Base-by-base conservation (phyloP, 1,284 basidiomycete genomes). In the Schizophyllum amplum region DNA sequence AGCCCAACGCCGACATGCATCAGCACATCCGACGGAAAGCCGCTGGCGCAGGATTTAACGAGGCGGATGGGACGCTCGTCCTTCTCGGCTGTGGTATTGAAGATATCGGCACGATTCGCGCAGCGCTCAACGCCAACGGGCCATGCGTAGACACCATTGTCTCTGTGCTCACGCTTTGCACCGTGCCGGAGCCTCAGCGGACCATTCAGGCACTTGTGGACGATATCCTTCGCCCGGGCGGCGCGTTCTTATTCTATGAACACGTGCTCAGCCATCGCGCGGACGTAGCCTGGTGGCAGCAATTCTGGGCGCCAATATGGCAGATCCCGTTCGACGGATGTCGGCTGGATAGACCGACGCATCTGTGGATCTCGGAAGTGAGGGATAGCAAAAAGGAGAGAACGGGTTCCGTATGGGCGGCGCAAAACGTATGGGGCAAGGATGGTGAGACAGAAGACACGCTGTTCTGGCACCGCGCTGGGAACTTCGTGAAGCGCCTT, bases 241-340 rank as follows among this genome's bases (percentile, higher is more conserved):
- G 86, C 0, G 71, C 75, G 57, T 60, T 89, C 1, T 69, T 87
- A n/a, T 82, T 80, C 63, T 82, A 81, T 59, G 86, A 89, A 67
- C 86, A 89, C 62, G 83, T 87, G 7, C 68, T 74, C 51, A 84
- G 75, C 60, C 74, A 72, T 0, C 63, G 67, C 0, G 57, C 64
- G n/a, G 78, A 80, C 55, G 75, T 85, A 2, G 76, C 76, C 6
- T 78, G 80, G 77, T 88, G 84, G 83, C 87, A 90, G 68, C 62
- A 72, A 1, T 75, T 85, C 54, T 87, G 85, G 84, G 75, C 82
- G 3, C 86, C 86, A 1, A 11, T 88, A 2, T 89, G 87, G 87
- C 63, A 64, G 4, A 24, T 72, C 0, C 67, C 70, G 0, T 81
- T 83, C 59, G 84, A 80, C 62, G 84, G 86, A 7, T 89, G 86